phyloP scores from a whole-genome alignment of 305 asterid species.

The Fraxinus greggii region DNA sequence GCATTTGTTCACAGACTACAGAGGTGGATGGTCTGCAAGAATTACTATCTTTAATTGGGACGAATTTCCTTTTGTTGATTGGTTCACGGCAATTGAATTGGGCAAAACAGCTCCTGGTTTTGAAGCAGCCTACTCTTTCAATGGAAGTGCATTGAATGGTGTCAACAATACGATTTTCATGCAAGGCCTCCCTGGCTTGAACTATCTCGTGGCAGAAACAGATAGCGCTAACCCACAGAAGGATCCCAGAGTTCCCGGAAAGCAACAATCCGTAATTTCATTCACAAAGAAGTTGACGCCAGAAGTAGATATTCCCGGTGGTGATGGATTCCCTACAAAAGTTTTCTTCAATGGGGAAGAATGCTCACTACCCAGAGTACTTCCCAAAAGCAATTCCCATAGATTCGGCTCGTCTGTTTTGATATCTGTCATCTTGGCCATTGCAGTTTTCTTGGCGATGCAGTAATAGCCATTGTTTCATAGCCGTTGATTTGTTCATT shows the following conservation, averaged over 20 bases:
- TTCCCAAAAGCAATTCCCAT: constrained; percentile 49
- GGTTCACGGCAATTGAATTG: constrained; percentile 80
- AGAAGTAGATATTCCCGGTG: constrained; percentile 49
- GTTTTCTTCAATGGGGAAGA: constrained; percentile 95
- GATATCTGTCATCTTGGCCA: constrained; percentile 23
- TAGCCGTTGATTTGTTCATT: constrained; percentile 50
- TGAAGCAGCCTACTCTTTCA: constrained; percentile 74
- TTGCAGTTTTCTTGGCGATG: constrained; percentile 36
- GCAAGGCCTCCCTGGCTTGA: constrained; percentile 77
- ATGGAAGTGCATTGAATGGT: constrained; percentile 54
- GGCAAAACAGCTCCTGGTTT: constrained; percentile 59
- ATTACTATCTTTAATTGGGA: constrained; percentile 93
- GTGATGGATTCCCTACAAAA: constrained; percentile 85
- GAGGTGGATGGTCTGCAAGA: constrained; percentile 91
- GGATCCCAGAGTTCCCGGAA: constrained; percentile 74
- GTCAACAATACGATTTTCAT: constrained; percentile 68
- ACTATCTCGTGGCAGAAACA: constrained; percentile 71
- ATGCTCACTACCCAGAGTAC: constrained; percentile 62
- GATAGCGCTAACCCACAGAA: constrained; percentile 51
- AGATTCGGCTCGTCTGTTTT: constrained; percentile 32
- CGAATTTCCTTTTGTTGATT: constrained; percentile 53
- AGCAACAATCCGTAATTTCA: constrained; percentile 86
- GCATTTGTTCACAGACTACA: constrained; percentile 76
- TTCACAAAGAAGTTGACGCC: constrained; percentile 77
- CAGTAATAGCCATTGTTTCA: constrained; percentile 38